Percentiles rank a stretch among this genome's conserved stretches.
Conservation (phyloP, 306 rosid genomes). For the Medicago lupulina region DNA sequence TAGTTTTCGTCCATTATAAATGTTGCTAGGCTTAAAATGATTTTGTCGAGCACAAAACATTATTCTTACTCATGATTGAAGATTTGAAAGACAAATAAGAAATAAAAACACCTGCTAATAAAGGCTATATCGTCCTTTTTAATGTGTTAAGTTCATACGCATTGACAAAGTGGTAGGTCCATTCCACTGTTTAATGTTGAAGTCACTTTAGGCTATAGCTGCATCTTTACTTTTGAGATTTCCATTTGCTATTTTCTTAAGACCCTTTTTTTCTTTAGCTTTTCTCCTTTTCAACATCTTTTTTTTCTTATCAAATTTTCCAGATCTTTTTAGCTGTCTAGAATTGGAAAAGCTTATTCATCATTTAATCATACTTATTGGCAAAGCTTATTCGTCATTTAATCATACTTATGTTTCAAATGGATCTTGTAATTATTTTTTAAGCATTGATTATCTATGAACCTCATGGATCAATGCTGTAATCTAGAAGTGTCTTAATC, state of each 20-base stretch:
- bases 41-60: conserved; percentile 70
- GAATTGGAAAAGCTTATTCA: background rate
- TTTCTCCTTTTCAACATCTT: background rate
- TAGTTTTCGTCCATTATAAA: conserved; percentile 43
- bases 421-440: background rate
- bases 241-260: conserved; percentile 1
- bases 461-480: background rate
- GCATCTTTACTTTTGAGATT: conserved; percentile 14
- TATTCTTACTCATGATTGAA: conserved; percentile 45
- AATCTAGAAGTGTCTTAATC: conserved; percentile 4
- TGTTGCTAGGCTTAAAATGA: conserved; percentile 54
- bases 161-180: conserved; percentile 59
- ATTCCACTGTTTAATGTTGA: conserved; percentile 18
- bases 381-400: background rate
- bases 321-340: background rate
- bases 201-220: conserved; percentile 10
- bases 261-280: conserved; percentile 4
- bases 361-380: background rate
- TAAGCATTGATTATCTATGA: conserved; percentile 1
- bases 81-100: conserved; percentile 42
- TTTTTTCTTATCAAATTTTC: background rate
- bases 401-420: background rate
- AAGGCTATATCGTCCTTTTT: conserved; percentile 27
- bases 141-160: conserved; percentile 42
- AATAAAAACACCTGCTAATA: conserved; percentile 41